Evolutionary conservation across 1,284 basidiomycete species (phyloP), one percentile per base, ranked within the genome.

Genomic region (Malassezia arunalokei): DNA sequence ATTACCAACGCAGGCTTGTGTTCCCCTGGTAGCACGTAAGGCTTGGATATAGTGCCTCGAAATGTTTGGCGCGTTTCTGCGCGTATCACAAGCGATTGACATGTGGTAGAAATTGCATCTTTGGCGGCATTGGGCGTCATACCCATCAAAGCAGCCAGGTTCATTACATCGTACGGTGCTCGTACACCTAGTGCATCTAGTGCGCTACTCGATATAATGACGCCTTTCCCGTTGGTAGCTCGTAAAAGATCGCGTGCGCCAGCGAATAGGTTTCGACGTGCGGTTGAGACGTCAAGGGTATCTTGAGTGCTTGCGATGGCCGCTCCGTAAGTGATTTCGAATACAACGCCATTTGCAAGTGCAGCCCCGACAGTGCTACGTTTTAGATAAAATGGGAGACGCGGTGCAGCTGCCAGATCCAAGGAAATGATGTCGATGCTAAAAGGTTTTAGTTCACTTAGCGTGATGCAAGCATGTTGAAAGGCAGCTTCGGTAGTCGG

Each of bases 391-490:
- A 85, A 89, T 0, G 86, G 83, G 0, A 87, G 78, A 3, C 86
- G 81, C 0, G 86, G 83, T 0, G 82, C 76, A 0, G 83, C 57
- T 7, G 67, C 83, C n/a, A 89, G 78, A 12, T 87, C 87, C 24
- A 90, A 76, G 0, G 83, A 78, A 52, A 91, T 86, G 49, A 91
- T 81, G 65, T 89, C 86, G 0, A 86, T 80, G 6, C 86, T 86
- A 40, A 85, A 76, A 0, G 82, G 79, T 0, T 85, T 86, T 7
- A 87, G 84, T 29, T 80, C 77, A n/a, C 81, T 83, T 60, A 88
- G 83, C 0, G 85, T 84, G 9, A 89, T 78, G 59, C 87, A 88
- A 4, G 86, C 85, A 30, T 81, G 77, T 0, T 83, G 83, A 66
- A 90, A 85, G 0, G 83, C 80, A 0, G 79, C 71, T 48, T 82